These are phyloP conservation scores for Xylariaceae sp. DNA, from an alignment of 2,329 filamentous ascomycete genomes.

Conservation along the genomic window DNA sequence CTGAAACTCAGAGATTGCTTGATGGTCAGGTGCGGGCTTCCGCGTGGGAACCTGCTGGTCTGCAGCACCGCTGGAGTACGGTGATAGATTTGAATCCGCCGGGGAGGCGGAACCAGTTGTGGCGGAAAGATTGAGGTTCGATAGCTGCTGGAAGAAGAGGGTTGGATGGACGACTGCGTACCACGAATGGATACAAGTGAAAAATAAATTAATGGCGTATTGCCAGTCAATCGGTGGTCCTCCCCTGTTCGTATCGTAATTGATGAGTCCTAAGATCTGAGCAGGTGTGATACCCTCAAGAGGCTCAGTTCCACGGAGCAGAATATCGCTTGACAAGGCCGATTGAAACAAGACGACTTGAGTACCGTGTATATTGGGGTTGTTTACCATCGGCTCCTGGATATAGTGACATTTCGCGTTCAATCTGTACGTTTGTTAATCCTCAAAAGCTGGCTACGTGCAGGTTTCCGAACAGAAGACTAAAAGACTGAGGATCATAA, in stretches of 20 bases:
- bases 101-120: constrained; percentile 13
- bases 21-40: constrained; percentile 6
- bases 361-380: constrained; percentile 16
- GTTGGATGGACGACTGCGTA: constrained; percentile 36
- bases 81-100: constrained; percentile 15
- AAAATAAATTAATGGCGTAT: constrained; percentile 33
- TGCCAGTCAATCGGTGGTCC: constrained; percentile 30
- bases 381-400: constrained; percentile 22
- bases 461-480: too few relatives aligned
- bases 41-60: constrained; percentile 10
- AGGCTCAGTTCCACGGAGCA: constrained; percentile 24
- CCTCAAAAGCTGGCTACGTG: too few relatives aligned
- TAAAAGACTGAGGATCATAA: too few relatives aligned
- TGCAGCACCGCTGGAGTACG: constrained; percentile 10
- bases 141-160: constrained; percentile 31
- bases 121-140: constrained; percentile 13
- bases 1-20: constrained; percentile 10
- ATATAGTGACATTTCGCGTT: constrained; percentile 30
- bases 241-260: constrained; percentile 22
- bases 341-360: constrained; percentile 27
- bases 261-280: constrained; percentile 36
- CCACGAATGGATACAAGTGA: constrained; percentile 38
- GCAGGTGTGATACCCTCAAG: constrained; percentile 31
- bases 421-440: constrained; percentile 14
- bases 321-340: constrained; percentile 21